Evolutionary conservation across 2,329 filamentous ascomycete species (phyloP).

Genomic region (Falciphora oryzae): DNA sequence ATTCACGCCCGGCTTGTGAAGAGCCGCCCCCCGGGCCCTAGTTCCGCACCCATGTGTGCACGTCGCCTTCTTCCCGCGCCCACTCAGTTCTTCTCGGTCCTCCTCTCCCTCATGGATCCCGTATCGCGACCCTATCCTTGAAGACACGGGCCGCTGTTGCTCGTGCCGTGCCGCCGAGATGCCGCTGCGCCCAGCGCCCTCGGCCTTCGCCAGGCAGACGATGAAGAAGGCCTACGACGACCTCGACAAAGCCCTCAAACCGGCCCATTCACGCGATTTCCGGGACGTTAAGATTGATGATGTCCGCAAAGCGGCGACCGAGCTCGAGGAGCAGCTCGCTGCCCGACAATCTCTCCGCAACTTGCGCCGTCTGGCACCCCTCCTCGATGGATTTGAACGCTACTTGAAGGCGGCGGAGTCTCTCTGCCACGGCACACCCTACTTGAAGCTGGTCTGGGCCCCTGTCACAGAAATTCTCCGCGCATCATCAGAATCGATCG

Average conservation of each 20-base stretch:
- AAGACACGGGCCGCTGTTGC: too few species aligned
- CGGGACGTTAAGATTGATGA: neutral
- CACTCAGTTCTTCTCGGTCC: too few species aligned
- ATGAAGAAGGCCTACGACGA: constrained; percentile 3
- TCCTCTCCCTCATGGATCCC: too few species aligned
- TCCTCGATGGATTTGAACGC: constrained; percentile 27
- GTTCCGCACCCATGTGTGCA: too few species aligned
- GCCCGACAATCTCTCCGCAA: constrained; percentile 8
- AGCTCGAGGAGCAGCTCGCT: constrained; percentile 4
- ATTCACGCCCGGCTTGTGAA: too few species aligned
- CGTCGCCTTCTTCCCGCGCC: too few species aligned
- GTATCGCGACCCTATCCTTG: too few species aligned
- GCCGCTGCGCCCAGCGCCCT: neutral
- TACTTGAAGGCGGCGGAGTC: too few species aligned
- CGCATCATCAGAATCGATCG: constrained; percentile 27
- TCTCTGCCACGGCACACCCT: constrained; percentile 31
- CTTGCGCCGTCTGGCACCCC: constrained; percentile 1
- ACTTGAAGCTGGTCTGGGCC: constrained; percentile 40
- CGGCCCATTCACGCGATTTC: neutral
- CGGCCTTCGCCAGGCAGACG: neutral
- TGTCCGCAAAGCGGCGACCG: neutral
- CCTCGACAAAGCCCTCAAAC: neutral
- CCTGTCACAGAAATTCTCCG: constrained; percentile 33
- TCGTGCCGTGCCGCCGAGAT: neutral
- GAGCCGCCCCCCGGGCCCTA: too few species aligned